Conservation (phyloP, 371 early-diverging fungal genomes). For the Mortierella sp. region DNA sequence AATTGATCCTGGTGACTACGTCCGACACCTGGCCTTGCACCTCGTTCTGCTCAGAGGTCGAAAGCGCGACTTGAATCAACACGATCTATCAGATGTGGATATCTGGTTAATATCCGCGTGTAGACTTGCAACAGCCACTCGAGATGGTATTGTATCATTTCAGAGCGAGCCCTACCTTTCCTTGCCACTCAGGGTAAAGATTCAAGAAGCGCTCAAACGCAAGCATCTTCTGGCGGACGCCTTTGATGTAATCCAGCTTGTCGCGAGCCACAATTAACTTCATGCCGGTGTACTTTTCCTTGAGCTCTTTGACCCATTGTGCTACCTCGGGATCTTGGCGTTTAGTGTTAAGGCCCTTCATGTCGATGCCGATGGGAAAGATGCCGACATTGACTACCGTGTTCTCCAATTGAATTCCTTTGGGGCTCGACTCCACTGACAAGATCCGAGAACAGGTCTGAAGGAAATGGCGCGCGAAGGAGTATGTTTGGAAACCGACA, state of each 20-base stretch:
- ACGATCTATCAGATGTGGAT: constrained; percentile 51
- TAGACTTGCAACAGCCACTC: background rate
- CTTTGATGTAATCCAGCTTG: constrained; percentile 94
- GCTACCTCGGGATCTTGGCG: constrained; percentile 72
- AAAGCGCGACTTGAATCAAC: constrained; percentile 75
- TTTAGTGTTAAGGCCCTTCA: constrained; percentile 29
- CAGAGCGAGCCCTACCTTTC: constrained; percentile 78
- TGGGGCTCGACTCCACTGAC: constrained; percentile 83
- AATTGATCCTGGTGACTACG: constrained; percentile 90
- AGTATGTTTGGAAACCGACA: constrained; percentile 93
- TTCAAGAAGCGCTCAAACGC: constrained; percentile 88
- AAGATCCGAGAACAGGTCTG: constrained; percentile 88
- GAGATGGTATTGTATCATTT: no score
- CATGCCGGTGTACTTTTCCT: constrained; percentile 85
- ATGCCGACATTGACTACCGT: constrained; percentile 86
- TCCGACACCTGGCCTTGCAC: constrained; percentile 87
- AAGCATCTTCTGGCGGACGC: constrained; percentile 91
- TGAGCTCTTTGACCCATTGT: constrained; percentile 76
- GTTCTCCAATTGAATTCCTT: constrained; percentile 84
- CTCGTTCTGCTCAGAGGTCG: constrained; percentile 76
- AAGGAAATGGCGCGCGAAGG: constrained; percentile 93
- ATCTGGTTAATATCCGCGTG: background rate
- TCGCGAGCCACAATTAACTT: constrained; percentile 93
- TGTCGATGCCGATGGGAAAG: constrained; percentile 88
- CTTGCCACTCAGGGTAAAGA: constrained; percentile 81